Percentiles rank a stretch among this genome's conserved stretches.
Conservation (phyloP, 169 alveolate genomes). For the Plasmodium coatneyi region DNA sequence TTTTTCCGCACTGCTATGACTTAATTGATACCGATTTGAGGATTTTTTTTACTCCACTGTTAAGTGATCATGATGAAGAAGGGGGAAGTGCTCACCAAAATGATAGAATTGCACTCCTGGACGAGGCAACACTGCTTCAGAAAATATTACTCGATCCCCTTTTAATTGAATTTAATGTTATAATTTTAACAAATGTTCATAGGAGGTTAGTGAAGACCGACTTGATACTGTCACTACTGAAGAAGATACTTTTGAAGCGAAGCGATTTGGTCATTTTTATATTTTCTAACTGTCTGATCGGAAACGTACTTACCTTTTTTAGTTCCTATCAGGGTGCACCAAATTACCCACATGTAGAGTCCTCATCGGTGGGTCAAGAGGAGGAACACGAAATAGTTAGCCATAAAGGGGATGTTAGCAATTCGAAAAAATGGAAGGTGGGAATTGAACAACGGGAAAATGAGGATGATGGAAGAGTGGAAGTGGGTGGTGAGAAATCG, state of each 20-base stretch:
- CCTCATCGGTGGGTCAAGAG: background rate
- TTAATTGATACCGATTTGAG: slow-evolving; percentile 29
- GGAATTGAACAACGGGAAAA: background rate
- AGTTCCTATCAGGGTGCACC: slow-evolving; percentile 15
- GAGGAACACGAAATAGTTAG: background rate
- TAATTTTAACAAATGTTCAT: slow-evolving; percentile 78
- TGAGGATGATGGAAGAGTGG: background rate
- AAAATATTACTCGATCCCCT: slow-evolving; percentile 80
- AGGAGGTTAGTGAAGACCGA: slow-evolving; percentile 77
- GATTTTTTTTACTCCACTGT: slow-evolving; percentile 18
- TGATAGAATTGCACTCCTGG: slow-evolving; percentile 26
- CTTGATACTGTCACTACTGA: slow-evolving; percentile 74
- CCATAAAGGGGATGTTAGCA: background rate
- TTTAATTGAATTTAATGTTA: slow-evolving; percentile 80
- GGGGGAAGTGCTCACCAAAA: background rate
- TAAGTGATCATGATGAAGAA: slow-evolving; percentile 6
- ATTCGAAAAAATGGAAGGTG: background rate
- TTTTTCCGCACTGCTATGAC: slow-evolving; percentile 1
- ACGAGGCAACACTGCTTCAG: slow-evolving; percentile 48
- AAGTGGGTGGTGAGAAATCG: background rate
- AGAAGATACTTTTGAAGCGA: slow-evolving; percentile 55
- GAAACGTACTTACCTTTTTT: slow-evolving; percentile 57
- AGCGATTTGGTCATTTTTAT: slow-evolving; percentile 43
- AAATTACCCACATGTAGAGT: background rate
- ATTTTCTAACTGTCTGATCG: slow-evolving; percentile 51